phyloP scores from a whole-genome alignment of 1,284 basidiomycete genomes.

The Papiliotrema fonsecae region DNA sequence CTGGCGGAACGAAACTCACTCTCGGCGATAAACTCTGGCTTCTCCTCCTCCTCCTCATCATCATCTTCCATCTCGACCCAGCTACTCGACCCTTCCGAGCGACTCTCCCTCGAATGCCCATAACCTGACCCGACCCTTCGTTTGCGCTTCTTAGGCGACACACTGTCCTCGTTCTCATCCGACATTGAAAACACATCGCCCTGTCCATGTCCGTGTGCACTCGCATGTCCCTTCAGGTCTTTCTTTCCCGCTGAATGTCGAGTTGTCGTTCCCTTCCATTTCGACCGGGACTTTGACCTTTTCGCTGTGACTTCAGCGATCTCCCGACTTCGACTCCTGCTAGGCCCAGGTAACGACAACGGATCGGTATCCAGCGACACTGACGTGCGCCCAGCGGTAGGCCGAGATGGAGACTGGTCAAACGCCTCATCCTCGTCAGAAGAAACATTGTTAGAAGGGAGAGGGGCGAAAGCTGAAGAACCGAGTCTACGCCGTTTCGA shows the following conservation, averaged over 20 bases:
- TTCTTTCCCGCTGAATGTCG: background rate
- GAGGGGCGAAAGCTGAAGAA: constrained; percentile 14
- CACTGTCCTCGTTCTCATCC: constrained; percentile 16
- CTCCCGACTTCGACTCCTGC: constrained; percentile 3
- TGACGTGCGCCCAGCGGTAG: background rate
- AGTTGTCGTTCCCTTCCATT: background rate
- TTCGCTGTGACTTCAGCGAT: constrained; percentile 2
- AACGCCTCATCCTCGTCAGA: constrained; percentile 7
- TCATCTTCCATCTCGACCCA: constrained; percentile 38
- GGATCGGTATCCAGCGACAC: background rate
- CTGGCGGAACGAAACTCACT: too few relatives aligned
- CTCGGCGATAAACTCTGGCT: constrained; percentile 42
- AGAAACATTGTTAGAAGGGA: constrained; percentile 3
- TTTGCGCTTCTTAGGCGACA: constrained; percentile 28
- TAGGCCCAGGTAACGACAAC: background rate
- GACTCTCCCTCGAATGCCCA: constrained; percentile 12
- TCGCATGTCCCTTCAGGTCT: background rate
- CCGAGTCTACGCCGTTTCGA: constrained; percentile 33
- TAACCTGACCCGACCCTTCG: constrained; percentile 10
- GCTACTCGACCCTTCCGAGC: constrained; percentile 19
- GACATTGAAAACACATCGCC: constrained; percentile 5
- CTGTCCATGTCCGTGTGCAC: constrained; percentile 4
- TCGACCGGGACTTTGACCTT: background rate
- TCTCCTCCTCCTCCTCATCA: constrained; percentile 25
- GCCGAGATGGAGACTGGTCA: too few relatives aligned